phyloP scores from a whole-genome alignment of 2,329 filamentous ascomycete species.

The Botrytis aclada region DNA sequence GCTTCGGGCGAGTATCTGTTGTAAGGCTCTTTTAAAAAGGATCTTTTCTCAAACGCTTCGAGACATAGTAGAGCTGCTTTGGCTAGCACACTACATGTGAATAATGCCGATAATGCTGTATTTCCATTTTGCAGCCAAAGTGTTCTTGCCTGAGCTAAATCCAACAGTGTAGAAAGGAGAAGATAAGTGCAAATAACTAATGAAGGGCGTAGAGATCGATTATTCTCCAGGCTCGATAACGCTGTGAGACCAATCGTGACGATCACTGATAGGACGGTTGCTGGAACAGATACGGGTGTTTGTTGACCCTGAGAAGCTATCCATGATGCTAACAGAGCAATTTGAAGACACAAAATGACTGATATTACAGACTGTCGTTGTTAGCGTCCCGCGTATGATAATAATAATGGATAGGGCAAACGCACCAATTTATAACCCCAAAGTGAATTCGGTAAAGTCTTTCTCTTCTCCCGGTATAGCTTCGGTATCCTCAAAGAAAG shows the following conservation, averaged over 20 bases:
- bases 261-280: neutral
- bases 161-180: constrained; percentile 18
- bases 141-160: constrained; percentile 21
- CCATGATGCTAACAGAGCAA: neutral
- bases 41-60: constrained; percentile 23
- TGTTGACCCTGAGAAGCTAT: neutral
- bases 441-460: constrained; percentile 1
- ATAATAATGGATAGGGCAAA: neutral
- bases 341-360: neutral
- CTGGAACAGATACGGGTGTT: neutral
- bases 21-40: constrained; percentile 14
- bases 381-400: neutral
- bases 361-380: neutral
- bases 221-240: constrained; percentile 23
- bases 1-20: constrained; percentile 28
- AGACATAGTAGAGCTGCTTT: constrained; percentile 22
- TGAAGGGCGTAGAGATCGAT: constrained; percentile 21
- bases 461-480: neutral
- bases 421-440: neutral
- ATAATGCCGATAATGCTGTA: constrained; percentile 5
- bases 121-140: constrained; percentile 18
- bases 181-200: constrained; percentile 22
- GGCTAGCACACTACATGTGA: constrained; percentile 9
- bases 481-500: neutral
- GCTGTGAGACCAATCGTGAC: neutral